phyloP scores from a whole-genome alignment of 495 filamentous ascomycete species.

The Niebla homalea region DNA sequence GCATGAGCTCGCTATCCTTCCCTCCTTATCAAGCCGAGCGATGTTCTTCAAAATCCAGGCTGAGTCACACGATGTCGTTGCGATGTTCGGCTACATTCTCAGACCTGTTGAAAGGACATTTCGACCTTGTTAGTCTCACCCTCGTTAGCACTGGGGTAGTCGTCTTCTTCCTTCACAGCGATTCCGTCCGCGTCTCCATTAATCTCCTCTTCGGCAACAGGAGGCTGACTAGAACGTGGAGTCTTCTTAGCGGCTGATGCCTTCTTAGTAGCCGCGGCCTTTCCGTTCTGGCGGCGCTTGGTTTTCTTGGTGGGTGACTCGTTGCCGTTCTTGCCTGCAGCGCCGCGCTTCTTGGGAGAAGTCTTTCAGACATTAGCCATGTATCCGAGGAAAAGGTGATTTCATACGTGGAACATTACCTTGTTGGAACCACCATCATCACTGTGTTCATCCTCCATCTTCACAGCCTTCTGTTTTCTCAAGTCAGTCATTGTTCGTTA shows the following conservation, averaged over 20 bases:
- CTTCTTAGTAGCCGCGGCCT: too few relatives aligned
- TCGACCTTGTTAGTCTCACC: background rate
- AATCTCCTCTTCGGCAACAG: too few relatives aligned
- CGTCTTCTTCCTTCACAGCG: background rate
- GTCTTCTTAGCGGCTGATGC: too few relatives aligned
- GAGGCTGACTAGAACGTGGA: too few relatives aligned
- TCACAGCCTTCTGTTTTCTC: background rate
- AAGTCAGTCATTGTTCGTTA: background rate
- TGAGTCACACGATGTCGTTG: too few relatives aligned
- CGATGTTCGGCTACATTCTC: too few relatives aligned
- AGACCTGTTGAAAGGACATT: too few relatives aligned
- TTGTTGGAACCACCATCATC: background rate
- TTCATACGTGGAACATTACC: background rate
- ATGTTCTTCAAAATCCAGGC: too few relatives aligned
- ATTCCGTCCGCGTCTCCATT: background rate
- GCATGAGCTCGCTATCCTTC: too few relatives aligned
- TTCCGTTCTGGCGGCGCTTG: background rate
- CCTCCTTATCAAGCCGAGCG: too few relatives aligned
- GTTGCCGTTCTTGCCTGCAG: background rate
- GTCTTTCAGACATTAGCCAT: too few relatives aligned
- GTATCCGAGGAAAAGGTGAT: too few relatives aligned
- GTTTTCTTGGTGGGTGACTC: conserved; percentile 1
- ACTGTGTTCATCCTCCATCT: background rate
- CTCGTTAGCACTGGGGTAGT: background rate
- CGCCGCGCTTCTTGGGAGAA: background rate